Base-by-base conservation (phyloP, 257 asterid genomes). In the Solanum rostratum region DNA sequence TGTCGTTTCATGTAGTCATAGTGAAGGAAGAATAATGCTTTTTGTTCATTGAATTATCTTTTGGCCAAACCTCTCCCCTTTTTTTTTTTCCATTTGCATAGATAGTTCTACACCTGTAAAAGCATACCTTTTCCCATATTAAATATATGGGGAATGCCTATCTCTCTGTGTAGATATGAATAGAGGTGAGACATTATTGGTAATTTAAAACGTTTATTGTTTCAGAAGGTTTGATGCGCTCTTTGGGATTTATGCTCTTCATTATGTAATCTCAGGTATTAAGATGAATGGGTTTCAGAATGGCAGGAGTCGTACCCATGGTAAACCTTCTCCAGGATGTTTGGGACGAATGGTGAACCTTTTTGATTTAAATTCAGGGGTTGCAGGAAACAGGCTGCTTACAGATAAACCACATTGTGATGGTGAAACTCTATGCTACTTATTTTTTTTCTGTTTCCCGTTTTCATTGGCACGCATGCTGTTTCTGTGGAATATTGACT, bases 261-360 rank as follows among this genome's bases (percentile, higher is more conserved):
- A 33, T 60, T 49, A 53, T 62, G 78, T 45, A 53, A 52, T 88
- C 62, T 79, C 92, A 90, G 99, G 93, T 87, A 53, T 76, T 83
- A 92, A 92, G 89, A 95, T 96, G 98, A 95, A 89, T 90, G 94
- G 92, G 27, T 65, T 90, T 87, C 92, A 90, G 79, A 87, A 85
- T 86, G 91, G 88, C 13, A 86, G 89, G 83, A 86, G 13, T 85
- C 79, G 46, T 84, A 87, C 82, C 80, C 86, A 85, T 84, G 97
- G 92, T 88, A 89, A 89, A 85, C 86, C 93, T 43, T 85, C 91
- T 84, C 92, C 97, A 37, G 97, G 98, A 86, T 94, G 98, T 90
- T 87, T 95, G 94, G 99, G 99, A 86, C 91, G 92, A 88, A 91
- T 92, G 97, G 98, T 93, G 88, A 95, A 93, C 88, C 91, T 95